phyloP scores from a whole-genome alignment of 2,329 filamentous ascomycete genomes.

The Onygena corvina region DNA sequence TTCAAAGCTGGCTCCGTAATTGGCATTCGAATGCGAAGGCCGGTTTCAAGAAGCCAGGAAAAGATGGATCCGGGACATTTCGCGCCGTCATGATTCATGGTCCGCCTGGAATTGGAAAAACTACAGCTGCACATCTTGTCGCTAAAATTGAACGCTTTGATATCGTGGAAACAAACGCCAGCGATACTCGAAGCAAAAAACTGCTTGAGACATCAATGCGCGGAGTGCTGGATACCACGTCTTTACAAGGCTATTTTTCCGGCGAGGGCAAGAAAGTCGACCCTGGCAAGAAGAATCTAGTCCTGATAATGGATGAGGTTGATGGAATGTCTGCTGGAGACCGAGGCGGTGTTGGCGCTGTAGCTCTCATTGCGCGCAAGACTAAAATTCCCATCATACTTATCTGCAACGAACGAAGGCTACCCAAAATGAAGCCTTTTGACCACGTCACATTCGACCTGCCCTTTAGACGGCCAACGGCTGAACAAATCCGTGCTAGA shows the following conservation, averaged over 20 bases:
- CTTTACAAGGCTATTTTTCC: constrained; percentile 80
- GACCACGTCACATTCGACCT: constrained; percentile 75
- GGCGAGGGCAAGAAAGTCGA: constrained; percentile 72
- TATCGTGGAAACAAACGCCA: constrained; percentile 88
- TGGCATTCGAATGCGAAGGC: constrained; percentile 70
- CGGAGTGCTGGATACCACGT: constrained; percentile 88
- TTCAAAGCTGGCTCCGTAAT: constrained; percentile 73
- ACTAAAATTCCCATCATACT: constrained; percentile 89
- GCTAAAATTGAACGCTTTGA: constrained; percentile 90
- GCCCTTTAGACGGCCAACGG: constrained; percentile 75
- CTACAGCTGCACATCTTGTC: constrained; percentile 86
- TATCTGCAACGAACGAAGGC: constrained; percentile 87
- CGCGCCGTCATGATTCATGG: constrained; percentile 92
- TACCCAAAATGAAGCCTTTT: constrained; percentile 98
- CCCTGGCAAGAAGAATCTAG: constrained; percentile 74
- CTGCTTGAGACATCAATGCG: constrained; percentile 78
- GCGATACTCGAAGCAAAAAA: constrained; percentile 91
- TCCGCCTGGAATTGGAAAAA: constrained; percentile 93
- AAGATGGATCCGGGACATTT: constrained; percentile 70
- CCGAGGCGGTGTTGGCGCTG: constrained; percentile 82
- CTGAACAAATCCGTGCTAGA: constrained; percentile 79
- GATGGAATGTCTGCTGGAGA: constrained; percentile 98
- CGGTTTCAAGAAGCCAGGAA: constrained; percentile 68
- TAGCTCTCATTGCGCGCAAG: constrained; percentile 91
- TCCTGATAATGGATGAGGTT: constrained; percentile 97